Percentiles rank a stretch among this genome's conserved stretches.
Conservation (phyloP, 192 early-diverging fungal genomes). For the Backusella tarrabulga region DNA sequence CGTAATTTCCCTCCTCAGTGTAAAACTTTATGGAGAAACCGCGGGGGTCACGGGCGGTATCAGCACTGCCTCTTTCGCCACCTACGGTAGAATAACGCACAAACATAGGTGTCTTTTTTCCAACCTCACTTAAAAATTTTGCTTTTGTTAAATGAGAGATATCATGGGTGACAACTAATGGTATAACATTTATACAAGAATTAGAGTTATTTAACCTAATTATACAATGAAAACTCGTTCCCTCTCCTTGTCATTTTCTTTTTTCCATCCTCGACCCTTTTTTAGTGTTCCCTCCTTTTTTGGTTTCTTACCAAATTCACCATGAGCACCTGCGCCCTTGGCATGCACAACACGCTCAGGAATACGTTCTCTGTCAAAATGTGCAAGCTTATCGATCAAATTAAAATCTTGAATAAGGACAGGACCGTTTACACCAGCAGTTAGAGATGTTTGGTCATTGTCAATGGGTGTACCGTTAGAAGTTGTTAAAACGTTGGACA, state of each 20-base stretch:
- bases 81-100: constrained; percentile 80
- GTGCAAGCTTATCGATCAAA: constrained; percentile 76
- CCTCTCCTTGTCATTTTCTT: background rate
- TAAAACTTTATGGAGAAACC: constrained; percentile 85
- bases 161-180: constrained; percentile 67
- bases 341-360: constrained; percentile 89
- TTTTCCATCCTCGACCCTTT: background rate
- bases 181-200: background rate
- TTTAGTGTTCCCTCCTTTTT: background rate
- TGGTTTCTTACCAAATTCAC: constrained; percentile 56
- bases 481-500: constrained; percentile 30
- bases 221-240: background rate
- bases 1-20: constrained; percentile 83
- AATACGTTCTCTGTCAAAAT: constrained; percentile 86
- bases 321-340: constrained; percentile 81
- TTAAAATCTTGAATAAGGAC: constrained; percentile 74
- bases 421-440: constrained; percentile 66
- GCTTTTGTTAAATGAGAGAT: constrained; percentile 67
- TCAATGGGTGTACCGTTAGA: constrained; percentile 68
- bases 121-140: constrained; percentile 65
- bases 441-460: constrained; percentile 71
- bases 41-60: constrained; percentile 78
- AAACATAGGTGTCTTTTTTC: constrained; percentile 80
- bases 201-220: background rate
- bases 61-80: constrained; percentile 70